Base-by-base conservation (phyloP, 2,329 filamentous ascomycete species). In the Macrophomina phaseolina region DNA sequence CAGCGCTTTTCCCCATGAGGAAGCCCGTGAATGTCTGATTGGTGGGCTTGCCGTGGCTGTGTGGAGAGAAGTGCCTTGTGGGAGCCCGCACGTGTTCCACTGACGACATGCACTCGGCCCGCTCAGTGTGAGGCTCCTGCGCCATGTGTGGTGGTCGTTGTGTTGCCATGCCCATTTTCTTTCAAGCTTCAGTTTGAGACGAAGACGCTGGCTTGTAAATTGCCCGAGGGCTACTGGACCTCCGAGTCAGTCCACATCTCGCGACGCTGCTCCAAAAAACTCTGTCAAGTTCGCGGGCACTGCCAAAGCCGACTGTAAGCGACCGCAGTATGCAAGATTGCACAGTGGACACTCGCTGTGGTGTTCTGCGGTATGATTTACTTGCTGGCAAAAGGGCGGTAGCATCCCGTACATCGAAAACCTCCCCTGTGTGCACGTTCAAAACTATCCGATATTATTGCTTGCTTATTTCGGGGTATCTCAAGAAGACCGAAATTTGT, bases 381-480 rank as follows among this genome's bases (percentile, higher is more conserved):
- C 34, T n/a, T 12, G 16, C 36, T 5, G 23, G 11, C 28, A 11
- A 34, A 14, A 52, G 28, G 16, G 5, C 28, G 18, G 11, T 12
- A 12, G 18, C 32, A 34, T 11, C 3, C 36, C 9, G n/a, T 34
- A 38, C 34, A 11, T 34, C 4, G n/a, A 32, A 30, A 8, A 18
- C n/a, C 11, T 16, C 8, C 4, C 30, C n/a, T 32, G 7, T 23
- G 16, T 12, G 34, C 51, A 38, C 7, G 18, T 36, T 58, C 40
- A 40, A 23, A 12, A 48, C n/a, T 16, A 32, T 46, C n/a, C 58
- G 49, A 38, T 36, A 62, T 48, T 62, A 49, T 65, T 65, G 56
- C 46, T 48, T 61, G 53, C 64, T 66, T 61, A 48, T 66, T 66
- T 61, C 53, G 63, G 64, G 64, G 64, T 66, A 66, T 66, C 64